These are phyloP conservation scores for Phycomyces nitens DNA, from an alignment of 192 early-diverging fungal species.

Conservation along the genomic window DNA sequence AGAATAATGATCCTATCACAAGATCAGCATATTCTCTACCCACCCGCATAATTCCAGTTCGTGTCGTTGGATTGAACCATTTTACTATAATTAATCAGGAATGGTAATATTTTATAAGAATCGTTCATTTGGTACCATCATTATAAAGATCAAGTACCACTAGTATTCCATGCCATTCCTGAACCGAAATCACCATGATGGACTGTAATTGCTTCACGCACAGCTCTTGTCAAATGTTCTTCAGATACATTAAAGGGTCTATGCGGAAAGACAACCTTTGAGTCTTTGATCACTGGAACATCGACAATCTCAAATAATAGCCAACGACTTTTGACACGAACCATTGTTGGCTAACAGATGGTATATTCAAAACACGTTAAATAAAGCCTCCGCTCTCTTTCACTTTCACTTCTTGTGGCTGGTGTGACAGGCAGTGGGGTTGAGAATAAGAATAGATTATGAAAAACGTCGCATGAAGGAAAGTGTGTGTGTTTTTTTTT, in stretches of 20 bases:
- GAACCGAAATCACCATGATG: conserved; percentile 22
- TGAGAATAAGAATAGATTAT: not conserved
- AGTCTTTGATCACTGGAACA: conserved; percentile 12
- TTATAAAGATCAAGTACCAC: not conserved
- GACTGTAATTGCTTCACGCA: conserved; percentile 3
- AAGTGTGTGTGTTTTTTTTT: too few species aligned
- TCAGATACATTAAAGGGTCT: conserved; percentile 15
- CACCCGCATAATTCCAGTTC: conserved; percentile 16
- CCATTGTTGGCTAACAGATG: conserved; percentile 12
- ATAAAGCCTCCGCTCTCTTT: not conserved
- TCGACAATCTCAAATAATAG: conserved; percentile 24
- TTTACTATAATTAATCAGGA: conserved; percentile 17
- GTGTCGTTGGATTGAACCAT: conserved; percentile 24
- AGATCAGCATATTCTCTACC: conserved; percentile 15
- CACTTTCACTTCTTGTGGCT: not conserved
- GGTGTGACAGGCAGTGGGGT: not conserved
- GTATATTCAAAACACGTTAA: not conserved
- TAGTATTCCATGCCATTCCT: conserved; percentile 2
- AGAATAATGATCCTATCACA: conserved; percentile 16
- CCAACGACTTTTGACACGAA: conserved; percentile 30
- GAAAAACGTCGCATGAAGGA: too few species aligned
- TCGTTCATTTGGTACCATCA: not conserved
- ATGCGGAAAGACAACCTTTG: conserved; percentile 7
- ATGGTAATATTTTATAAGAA: not conserved
- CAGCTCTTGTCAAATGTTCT: not conserved